These are phyloP conservation scores for Taiwanofungus camphoratus DNA, from an alignment of 1,284 basidiomycete genomes.

Conservation along the genomic window DNA sequence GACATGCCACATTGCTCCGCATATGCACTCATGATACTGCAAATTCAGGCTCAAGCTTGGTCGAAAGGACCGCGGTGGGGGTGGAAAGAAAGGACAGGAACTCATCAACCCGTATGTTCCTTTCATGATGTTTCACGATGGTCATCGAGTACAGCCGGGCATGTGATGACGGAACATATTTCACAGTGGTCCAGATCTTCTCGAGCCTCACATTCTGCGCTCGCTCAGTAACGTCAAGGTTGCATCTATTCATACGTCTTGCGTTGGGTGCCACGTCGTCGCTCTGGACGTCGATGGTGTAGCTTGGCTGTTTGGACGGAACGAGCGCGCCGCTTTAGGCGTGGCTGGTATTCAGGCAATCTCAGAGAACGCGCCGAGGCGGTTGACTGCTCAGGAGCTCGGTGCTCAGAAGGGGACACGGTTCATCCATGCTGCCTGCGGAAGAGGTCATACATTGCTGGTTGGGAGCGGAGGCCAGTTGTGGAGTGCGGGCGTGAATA, in stretches of 20 bases:
- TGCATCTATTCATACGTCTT: conserved; percentile 67
- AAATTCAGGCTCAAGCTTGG: conserved; percentile 54
- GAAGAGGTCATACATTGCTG: conserved; percentile 77
- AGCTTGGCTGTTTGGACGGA: conserved; percentile 86
- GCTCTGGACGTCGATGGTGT: conserved; percentile 70
- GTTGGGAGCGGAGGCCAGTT: conserved; percentile 77
- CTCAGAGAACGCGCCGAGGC: conserved; percentile 67
- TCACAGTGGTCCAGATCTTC: conserved; percentile 61
- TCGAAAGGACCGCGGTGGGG: conserved; percentile 55
- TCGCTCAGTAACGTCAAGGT: conserved; percentile 78
- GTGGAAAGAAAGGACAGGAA: conserved; percentile 37
- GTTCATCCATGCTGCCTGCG: conserved; percentile 81
- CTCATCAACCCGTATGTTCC: conserved; percentile 27
- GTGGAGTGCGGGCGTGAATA: conserved; percentile 84
- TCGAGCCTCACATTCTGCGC: conserved; percentile 83
- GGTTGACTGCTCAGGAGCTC: conserved; percentile 53
- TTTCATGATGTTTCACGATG: too few relatives aligned
- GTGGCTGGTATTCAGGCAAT: conserved; percentile 48
- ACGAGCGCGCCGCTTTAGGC: conserved; percentile 58
- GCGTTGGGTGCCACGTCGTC: conserved; percentile 70
- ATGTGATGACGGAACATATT: neutral
- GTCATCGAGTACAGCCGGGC: neutral
- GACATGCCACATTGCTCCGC: conserved; percentile 6
- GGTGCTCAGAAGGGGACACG: conserved; percentile 56
- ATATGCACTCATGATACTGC: conserved; percentile 4